phyloP scores from a whole-genome alignment of 345 rosid species.

The Citrus unshiu region DNA sequence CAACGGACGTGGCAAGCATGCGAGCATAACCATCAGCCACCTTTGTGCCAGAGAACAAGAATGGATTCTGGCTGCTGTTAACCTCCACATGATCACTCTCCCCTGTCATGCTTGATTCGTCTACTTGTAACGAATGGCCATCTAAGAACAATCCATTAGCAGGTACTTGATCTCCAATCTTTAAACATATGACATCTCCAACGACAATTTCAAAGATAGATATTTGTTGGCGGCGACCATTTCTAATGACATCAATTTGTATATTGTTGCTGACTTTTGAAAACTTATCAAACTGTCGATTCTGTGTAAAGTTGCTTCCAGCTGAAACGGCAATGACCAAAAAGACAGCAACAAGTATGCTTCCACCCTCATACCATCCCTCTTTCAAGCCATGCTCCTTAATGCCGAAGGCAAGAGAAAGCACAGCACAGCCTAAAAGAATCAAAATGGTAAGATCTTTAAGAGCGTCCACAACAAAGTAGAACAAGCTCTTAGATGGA shows the following conservation, averaged over 20 bases:
- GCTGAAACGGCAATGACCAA: slow-evolving; percentile 54
- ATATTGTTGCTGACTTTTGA: slow-evolving; percentile 53
- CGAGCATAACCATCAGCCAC: slow-evolving; percentile 50
- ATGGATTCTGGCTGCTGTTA: slow-evolving; percentile 31
- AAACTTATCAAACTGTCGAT: slow-evolving; percentile 45
- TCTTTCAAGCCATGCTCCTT: slow-evolving; percentile 52
- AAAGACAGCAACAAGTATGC: slow-evolving; percentile 55
- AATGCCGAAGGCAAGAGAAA: slow-evolving; percentile 61
- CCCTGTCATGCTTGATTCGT: slow-evolving; percentile 69
- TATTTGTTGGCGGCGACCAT: slow-evolving; percentile 37
- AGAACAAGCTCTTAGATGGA: slow-evolving; percentile 44
- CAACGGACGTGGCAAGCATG: slow-evolving; percentile 72
- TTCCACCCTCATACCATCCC: slow-evolving; percentile 79
- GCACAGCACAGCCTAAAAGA: slow-evolving; percentile 52
- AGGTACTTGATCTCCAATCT: slow-evolving; percentile 71
- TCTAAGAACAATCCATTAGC: slow-evolving; percentile 59
- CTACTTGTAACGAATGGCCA: slow-evolving; percentile 46
- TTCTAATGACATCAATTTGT: slow-evolving; percentile 47
- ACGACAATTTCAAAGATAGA: slow-evolving; percentile 62
- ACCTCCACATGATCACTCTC: slow-evolving; percentile 50
- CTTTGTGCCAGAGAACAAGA: slow-evolving; percentile 61
- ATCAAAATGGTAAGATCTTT: slow-evolving; percentile 52
- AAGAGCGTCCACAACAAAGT: slow-evolving; percentile 46
- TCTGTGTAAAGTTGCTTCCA: slow-evolving; percentile 45
- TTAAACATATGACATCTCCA: slow-evolving; percentile 54